Evolutionary conservation across 1,284 basidiomycete genomes (phyloP), one percentile per base, ranked within the genome.

Genomic region (Trichosporon sp.): DNA sequence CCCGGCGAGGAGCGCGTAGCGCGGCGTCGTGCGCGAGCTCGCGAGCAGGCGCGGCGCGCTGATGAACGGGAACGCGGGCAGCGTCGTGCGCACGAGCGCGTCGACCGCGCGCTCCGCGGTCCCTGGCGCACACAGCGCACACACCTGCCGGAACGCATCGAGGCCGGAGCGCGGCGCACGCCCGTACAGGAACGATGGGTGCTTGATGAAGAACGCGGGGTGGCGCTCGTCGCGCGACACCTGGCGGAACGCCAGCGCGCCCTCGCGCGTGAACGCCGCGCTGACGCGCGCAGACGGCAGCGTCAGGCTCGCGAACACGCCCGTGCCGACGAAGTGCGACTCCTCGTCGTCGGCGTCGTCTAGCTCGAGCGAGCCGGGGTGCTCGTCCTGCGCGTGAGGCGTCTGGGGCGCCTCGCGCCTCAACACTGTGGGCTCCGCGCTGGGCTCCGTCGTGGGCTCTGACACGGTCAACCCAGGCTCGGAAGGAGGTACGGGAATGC

Each of bases 61-160:
- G 67, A 82, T 65, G 29, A 81, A 73, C 0, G 81, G 81, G 8
- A 79, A 42, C 2, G 81, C 77, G 2, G 78, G 78, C 1, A 80
- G 71, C 0, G 75, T 73, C 8, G 70, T 68, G 18, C 38, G 25
- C 18, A 69, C 72, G 34, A 66, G 72, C 70, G 65, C 64, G 3
- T 62, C 21, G 2, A 76, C 15, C 1, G 71, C 65, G 47, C 58
- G 65, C 15, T 65, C 56, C 0, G 68, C 67, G 62, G 27, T 72
- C 71, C 2, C 35, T 32, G 3, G 44, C 27, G 6, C 44, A 44
- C 75, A 74, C 25, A 73, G 23, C 7, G 65, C 29, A 9, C 68
- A 65, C 6, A 72, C 73, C 8, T 69, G 62, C 5, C 73, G 68
- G 63, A 53, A 74, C 18, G 75, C 72, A n/a, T 64, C 56, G 2